Evolutionary conservation across 225 moss, liverwort and hornwort species (phyloP).

Genomic region (Thuidium tamariscinum): DNA sequence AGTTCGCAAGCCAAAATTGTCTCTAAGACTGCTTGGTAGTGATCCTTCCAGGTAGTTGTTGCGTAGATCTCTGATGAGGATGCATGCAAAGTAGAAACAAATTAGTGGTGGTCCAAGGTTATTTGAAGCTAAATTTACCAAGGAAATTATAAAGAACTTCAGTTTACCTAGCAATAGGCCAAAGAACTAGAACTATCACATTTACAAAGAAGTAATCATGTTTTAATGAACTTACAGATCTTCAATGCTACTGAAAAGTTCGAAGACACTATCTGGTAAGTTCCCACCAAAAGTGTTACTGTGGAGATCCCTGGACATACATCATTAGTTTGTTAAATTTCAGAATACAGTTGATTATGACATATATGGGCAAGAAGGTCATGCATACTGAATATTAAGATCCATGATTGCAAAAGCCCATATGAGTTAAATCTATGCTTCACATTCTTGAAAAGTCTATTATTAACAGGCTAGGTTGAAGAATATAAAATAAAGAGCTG

Average conservation of each 20-base stretch:
- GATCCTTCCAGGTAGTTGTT: neutral
- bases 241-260: neutral
- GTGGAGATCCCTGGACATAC: neutral
- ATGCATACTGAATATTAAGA: neutral
- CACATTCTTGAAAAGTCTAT: neutral
- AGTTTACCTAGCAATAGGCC: neutral
- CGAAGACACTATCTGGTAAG: fast-evolving
- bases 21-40: neutral
- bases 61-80: neutral
- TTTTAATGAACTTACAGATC: constrained; percentile 8
- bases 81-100: neutral
- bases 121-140: neutral
- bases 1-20: fast-evolving
- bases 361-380: neutral
- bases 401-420: neutral
- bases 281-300: neutral
- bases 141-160: neutral
- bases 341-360: neutral
- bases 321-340: neutral
- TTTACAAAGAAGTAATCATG: neutral
- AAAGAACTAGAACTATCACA: neutral
- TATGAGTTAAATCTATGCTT: neutral
- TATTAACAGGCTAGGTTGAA: neutral
- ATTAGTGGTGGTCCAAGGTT: neutral
- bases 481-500: neutral